Evolutionary conservation across 129 eudicot species (phyloP).

Genomic region (Flaveria robusta): DNA sequence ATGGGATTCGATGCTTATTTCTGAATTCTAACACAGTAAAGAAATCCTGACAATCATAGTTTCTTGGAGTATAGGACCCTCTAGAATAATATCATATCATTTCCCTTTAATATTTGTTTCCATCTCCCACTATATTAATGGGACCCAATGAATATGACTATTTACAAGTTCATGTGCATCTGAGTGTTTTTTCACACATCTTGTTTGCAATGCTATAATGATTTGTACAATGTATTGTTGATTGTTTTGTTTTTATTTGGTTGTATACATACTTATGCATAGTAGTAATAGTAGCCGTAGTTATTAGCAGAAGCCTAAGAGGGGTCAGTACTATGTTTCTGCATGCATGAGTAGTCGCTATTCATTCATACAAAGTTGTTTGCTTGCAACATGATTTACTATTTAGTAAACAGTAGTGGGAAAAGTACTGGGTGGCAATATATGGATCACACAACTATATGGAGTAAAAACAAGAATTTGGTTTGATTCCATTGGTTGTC

Average conservation of each 20-base stretch:
- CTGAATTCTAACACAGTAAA: slow-evolving; percentile 8
- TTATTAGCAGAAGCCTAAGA: background rate
- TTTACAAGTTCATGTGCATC: slow-evolving; percentile 9
- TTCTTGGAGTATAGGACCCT: slow-evolving; percentile 10
- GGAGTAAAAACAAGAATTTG: slow-evolving; percentile 8
- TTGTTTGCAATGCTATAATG: slow-evolving; percentile 9
- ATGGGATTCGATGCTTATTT: slow-evolving; percentile 19
- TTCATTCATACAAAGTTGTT: slow-evolving; percentile 23
- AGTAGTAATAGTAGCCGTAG: slow-evolving; percentile 9
- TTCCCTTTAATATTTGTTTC: background rate
- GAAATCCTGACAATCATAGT: slow-evolving; percentile 6
- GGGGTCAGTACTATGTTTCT: slow-evolving; percentile 38
- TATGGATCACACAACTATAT: background rate
- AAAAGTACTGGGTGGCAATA: slow-evolving; percentile 3
- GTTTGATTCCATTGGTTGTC: background rate
- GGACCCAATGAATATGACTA: slow-evolving; percentile 18
- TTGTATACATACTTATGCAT: background rate
- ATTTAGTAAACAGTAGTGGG: background rate
- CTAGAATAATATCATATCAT: background rate
- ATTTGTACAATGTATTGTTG: slow-evolving; percentile 5
- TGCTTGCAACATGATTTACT: slow-evolving; percentile 24
- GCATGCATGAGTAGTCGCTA: slow-evolving; percentile 28
- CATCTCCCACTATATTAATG: slow-evolving; percentile 5
- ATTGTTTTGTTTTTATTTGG: slow-evolving; percentile 6
- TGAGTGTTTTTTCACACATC: background rate